phyloP scores from a whole-genome alignment of 768 basidiomycete species.

The Hemileccinum rubropunctum region DNA sequence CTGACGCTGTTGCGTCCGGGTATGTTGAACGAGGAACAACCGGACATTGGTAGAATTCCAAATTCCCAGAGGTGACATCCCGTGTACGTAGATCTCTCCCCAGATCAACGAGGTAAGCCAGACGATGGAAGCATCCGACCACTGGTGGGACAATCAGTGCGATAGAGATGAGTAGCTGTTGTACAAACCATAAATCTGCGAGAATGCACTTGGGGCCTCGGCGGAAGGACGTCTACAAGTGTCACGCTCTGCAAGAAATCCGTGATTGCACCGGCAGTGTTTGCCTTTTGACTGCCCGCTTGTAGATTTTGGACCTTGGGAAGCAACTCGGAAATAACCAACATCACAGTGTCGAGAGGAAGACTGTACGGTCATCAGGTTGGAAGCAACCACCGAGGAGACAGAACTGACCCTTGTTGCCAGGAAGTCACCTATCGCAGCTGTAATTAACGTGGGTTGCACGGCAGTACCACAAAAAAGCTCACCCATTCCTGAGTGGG shows the following conservation, averaged over 20 bases:
- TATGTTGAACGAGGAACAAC: slow-evolving; percentile 89
- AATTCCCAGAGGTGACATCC: slow-evolving; percentile 81
- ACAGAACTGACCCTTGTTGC: slow-evolving; percentile 79
- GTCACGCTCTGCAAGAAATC: slow-evolving; percentile 72
- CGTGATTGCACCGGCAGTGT: slow-evolving; percentile 64
- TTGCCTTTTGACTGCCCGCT: slow-evolving; percentile 57
- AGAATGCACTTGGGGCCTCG: slow-evolving; percentile 58
- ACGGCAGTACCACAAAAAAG: background rate
- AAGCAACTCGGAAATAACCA: slow-evolving; percentile 84
- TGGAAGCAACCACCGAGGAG: background rate
- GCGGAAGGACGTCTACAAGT: slow-evolving; percentile 72
- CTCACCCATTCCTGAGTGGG: slow-evolving; percentile 96
- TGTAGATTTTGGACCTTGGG: slow-evolving; percentile 85
- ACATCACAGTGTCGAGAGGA: slow-evolving; percentile 83
- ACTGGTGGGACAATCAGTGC: slow-evolving; percentile 44
- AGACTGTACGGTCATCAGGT: slow-evolving; percentile 46
- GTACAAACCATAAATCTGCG: slow-evolving; percentile 72
- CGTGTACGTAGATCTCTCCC: slow-evolving; percentile 93
- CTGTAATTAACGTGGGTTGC: slow-evolving; percentile 2
- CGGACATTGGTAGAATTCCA: slow-evolving; percentile 91
- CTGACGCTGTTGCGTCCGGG: slow-evolving; percentile 64
- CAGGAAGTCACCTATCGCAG: slow-evolving; percentile 74
- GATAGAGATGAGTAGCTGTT: background rate
- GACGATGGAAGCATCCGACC: slow-evolving; percentile 87
- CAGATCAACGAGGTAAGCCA: slow-evolving; percentile 94